Conservation (phyloP, 176 grass and related monocot species). For the Stipa capillata region DNA sequence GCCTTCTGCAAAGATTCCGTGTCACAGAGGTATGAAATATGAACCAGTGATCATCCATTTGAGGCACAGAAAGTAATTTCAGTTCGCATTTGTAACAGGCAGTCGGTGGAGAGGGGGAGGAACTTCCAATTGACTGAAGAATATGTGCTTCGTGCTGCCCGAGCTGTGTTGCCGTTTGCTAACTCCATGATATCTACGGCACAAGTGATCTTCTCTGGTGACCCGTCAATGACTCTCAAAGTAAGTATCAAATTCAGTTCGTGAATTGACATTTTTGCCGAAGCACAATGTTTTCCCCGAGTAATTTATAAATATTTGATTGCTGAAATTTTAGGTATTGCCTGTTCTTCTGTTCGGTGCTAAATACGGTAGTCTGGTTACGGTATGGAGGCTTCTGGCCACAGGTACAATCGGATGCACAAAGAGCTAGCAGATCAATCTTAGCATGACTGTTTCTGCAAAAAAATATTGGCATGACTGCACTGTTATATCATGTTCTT, state of each 20-base stretch:
- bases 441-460: background rate
- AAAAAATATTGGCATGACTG: background rate
- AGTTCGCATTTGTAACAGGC: conserved; percentile 31
- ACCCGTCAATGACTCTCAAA: conserved; percentile 80
- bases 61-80: conserved; percentile 2
- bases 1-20: conserved; percentile 75
- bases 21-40: conserved; percentile 39
- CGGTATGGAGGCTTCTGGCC: conserved; percentile 47
- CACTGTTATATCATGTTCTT: background rate
- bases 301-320: background rate
- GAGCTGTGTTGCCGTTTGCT: conserved; percentile 46
- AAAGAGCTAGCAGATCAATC: background rate
- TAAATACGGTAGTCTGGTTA: conserved; percentile 57
- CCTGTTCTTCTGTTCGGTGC: conserved; percentile 69
- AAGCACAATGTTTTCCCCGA: background rate
- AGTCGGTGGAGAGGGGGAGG: conserved; percentile 16
- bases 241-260: conserved; percentile 35
- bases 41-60: background rate
- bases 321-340: conserved; percentile 39
- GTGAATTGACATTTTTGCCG: background rate
- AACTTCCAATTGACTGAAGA: conserved; percentile 66
- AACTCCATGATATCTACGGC: conserved; percentile 53
- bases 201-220: conserved; percentile 81
- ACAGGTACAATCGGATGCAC: conserved; percentile 39
- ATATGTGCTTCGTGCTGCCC: conserved; percentile 46